Conservation (phyloP, 2,329 filamentous ascomycete species). For the Byssothecium circinans region DNA sequence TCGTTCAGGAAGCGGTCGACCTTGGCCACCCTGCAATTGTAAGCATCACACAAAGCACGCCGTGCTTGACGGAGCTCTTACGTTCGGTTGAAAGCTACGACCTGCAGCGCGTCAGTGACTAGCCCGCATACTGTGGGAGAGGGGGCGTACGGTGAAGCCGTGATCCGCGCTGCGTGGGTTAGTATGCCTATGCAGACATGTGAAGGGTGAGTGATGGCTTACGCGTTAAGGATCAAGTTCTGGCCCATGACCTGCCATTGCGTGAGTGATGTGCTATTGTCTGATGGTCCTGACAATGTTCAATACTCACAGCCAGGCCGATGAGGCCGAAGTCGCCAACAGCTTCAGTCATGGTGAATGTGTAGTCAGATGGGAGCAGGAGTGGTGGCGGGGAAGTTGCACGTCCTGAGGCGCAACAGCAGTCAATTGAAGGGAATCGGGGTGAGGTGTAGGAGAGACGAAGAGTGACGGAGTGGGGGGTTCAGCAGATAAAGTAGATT, state of each 20-base stretch:
- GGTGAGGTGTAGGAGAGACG: constrained; percentile 19
- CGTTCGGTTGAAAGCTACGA: constrained; percentile 98
- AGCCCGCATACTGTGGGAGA: constrained; percentile 3
- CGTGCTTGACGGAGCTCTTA: constrained; percentile 14
- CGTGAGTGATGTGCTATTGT: constrained; percentile 21
- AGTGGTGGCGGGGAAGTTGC: constrained; percentile 33
- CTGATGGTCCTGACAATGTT: background rate
- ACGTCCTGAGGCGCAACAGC: constrained; percentile 33
- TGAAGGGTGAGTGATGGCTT: constrained; percentile 27
- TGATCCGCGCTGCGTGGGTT: constrained; percentile 50
- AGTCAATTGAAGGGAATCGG: constrained; percentile 29
- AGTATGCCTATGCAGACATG: constrained; percentile 23
- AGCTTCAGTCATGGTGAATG: constrained; percentile 42
- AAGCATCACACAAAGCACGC: constrained; percentile 16
- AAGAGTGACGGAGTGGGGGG: constrained; percentile 22
- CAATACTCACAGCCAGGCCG: constrained; percentile 49
- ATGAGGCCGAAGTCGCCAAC: constrained; percentile 58
- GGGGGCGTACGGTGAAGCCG: constrained; percentile 71
- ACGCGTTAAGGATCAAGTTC: constrained; percentile 59
- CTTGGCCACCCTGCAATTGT: constrained; percentile 70
- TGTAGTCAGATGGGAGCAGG: constrained; percentile 3
- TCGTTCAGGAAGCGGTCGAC: constrained; percentile 92
- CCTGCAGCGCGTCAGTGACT: constrained; percentile 25
- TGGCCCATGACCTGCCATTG: constrained; percentile 50
- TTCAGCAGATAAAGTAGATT: constrained; percentile 35